Conservation (phyloP, 495 filamentous ascomycete species). For the Neurospora sp. region DNA sequence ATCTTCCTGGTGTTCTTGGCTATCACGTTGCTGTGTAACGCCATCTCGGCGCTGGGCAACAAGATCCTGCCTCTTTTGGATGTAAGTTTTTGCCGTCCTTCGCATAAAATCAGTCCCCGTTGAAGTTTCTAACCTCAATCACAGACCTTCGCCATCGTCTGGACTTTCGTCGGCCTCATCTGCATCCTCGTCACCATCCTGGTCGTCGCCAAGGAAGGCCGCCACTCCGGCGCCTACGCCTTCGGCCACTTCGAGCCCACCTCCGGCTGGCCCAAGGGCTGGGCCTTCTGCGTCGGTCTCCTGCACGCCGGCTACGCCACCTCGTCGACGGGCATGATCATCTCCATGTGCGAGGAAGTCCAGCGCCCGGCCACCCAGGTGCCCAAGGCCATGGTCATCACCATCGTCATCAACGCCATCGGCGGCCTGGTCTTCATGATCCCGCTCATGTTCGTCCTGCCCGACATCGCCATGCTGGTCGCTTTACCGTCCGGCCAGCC, state of each 20-base stretch:
- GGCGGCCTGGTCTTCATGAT: conserved; percentile 41
- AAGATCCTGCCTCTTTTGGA: conserved; percentile 47
- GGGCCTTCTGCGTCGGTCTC: conserved; percentile 40
- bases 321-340: conserved; percentile 44
- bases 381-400: conserved; percentile 42
- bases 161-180: conserved; percentile 38
- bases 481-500: conserved; percentile 30
- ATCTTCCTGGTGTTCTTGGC: conserved; percentile 51
- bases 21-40: conserved; percentile 43
- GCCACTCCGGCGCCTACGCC: conserved; percentile 29
- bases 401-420: conserved; percentile 37
- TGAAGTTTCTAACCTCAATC: not conserved
- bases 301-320: conserved; percentile 41
- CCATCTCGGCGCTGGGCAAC: conserved; percentile 48
- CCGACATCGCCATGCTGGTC: conserved; percentile 34
- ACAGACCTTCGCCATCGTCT: conserved; percentile 42
- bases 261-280: conserved; percentile 39
- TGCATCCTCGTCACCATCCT: conserved; percentile 35
- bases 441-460: conserved; percentile 40
- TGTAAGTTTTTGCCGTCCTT: conserved; percentile 18
- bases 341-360: conserved; percentile 44
- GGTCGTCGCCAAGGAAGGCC: conserved; percentile 35
- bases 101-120: not conserved
- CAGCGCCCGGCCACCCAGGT: conserved; percentile 37
- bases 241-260: conserved; percentile 36